These are phyloP conservation scores for Pontederia paniculata DNA, from an alignment of 176 grass and related monocot species.

Conservation along the genomic window DNA sequence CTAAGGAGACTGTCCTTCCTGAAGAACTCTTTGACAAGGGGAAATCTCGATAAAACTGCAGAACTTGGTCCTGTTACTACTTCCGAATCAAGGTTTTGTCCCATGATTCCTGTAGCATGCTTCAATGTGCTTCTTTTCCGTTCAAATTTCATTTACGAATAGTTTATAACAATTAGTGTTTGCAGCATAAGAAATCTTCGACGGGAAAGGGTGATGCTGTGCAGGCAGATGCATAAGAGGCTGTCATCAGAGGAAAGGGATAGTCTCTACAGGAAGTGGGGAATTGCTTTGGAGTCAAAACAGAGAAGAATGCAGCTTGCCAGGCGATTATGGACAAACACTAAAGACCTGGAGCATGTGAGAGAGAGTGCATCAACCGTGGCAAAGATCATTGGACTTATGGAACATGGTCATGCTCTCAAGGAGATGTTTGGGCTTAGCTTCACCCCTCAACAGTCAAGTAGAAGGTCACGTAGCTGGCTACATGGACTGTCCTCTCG, in stretches of 20 bases:
- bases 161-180: background rate
- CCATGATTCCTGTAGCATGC: constrained; percentile 9
- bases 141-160: background rate
- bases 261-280: constrained; percentile 88
- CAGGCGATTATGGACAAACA: constrained; percentile 59
- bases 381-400: constrained; percentile 66
- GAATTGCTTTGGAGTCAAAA: constrained; percentile 59
- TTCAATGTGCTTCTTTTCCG: background rate
- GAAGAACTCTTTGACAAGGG: constrained; percentile 39
- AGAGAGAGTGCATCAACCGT: constrained; percentile 79
- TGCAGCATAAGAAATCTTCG: constrained; percentile 59
- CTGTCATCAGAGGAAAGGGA: constrained; percentile 56
- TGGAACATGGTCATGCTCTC: constrained; percentile 64
- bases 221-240: constrained; percentile 71
- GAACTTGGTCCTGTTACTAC: constrained; percentile 26
- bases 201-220: constrained; percentile 80
- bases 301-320: constrained; percentile 65
- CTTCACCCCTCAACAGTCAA: constrained; percentile 60
- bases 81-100: constrained; percentile 41
- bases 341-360: constrained; percentile 64
- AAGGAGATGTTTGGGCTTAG: constrained; percentile 97
- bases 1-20: constrained; percentile 67
- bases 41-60: constrained; percentile 30
- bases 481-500: constrained; percentile 45
- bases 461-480: constrained; percentile 50